A percentile compares a stretch with the other conserved stretches of the same genome.
Evolutionary conservation across 208 protist genomes (phyloP).

Genomic region (Crithidia mellificae): DNA sequence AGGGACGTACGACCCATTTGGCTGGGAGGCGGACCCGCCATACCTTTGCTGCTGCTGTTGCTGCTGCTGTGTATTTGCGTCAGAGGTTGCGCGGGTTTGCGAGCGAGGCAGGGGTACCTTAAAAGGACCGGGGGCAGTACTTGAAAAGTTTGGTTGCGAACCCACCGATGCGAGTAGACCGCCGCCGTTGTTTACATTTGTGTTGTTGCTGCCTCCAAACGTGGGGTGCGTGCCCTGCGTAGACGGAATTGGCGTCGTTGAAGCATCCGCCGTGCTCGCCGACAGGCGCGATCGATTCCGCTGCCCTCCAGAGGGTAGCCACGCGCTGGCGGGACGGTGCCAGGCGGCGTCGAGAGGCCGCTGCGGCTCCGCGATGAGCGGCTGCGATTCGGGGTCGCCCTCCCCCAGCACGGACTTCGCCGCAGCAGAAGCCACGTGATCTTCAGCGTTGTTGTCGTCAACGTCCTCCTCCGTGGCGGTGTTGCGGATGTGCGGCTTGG

Average conservation of each 20-base stretch:
- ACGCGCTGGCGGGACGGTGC: neutral
- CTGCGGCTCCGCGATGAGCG: conserved; percentile 37
- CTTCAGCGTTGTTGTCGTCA: neutral
- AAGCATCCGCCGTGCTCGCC: neutral
- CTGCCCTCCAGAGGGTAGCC: neutral
- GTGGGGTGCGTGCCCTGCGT: neutral
- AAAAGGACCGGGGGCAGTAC: conserved; percentile 2
- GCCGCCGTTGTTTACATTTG: neutral
- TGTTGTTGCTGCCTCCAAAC: too few relatives aligned
- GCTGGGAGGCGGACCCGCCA: conserved; percentile 4
- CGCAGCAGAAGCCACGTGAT: neutral
- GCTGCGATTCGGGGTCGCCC: conserved; percentile 38
- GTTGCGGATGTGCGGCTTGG: too few relatives aligned
- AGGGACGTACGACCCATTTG: conserved; percentile 4
- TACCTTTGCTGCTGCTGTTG: neutral
- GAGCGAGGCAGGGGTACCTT: conserved; percentile 9
- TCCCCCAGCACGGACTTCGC: conserved; percentile 24
- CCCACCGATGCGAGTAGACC: neutral
- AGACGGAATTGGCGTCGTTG: too few relatives aligned
- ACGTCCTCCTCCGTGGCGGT: too few relatives aligned
- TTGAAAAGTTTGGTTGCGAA: neutral
- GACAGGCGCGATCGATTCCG: neutral
- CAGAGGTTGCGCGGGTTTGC: neutral
- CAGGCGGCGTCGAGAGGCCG: neutral
- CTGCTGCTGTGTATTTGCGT: neutral